These are phyloP conservation scores for Jamesozyma hellenica DNA, from an alignment of 805 yeast species.

Conservation along the genomic window DNA sequence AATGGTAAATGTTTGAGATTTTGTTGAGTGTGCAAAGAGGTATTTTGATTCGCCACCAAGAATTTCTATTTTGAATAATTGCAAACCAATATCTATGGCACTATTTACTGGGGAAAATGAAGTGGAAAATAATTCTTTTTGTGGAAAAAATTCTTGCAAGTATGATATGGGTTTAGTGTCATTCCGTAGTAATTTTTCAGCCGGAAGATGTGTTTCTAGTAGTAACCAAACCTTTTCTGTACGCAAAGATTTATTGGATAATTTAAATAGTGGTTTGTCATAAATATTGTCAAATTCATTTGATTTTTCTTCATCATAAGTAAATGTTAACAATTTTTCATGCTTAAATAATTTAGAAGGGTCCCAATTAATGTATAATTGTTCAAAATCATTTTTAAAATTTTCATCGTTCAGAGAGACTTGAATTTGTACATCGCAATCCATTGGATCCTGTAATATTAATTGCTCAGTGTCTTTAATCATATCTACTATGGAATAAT, in stretches of 20 bases:
- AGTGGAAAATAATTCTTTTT: constrained; percentile 5
- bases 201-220: constrained; percentile 38
- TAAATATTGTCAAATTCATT: constrained; percentile 13
- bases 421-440: constrained; percentile 3
- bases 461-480: constrained; percentile 14
- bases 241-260: constrained; percentile 28
- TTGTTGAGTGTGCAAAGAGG: constrained; percentile 21
- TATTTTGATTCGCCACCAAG: constrained; percentile 2
- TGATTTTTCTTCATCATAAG: constrained; percentile 17
- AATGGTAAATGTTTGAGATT: constrained; percentile 14
- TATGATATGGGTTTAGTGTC: constrained; percentile 3
- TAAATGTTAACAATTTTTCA: constrained; percentile 22
- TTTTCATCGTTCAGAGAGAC: constrained; percentile 10
- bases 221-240: constrained; percentile 36
- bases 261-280: constrained; percentile 36
- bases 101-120: constrained; percentile 13
- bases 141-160: constrained; percentile 13
- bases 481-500: constrained; percentile 50
- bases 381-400: constrained; percentile 34
- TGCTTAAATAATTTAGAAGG: constrained; percentile 24
- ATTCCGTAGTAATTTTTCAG: constrained; percentile 9
- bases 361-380: constrained; percentile 62
- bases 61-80: constrained; percentile 24
- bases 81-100: constrained; percentile 33
- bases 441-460: constrained; percentile 37